These are phyloP conservation scores for Agaricus sinodeliciosus DNA, from an alignment of 768 basidiomycete genomes.

Conservation along the genomic window DNA sequence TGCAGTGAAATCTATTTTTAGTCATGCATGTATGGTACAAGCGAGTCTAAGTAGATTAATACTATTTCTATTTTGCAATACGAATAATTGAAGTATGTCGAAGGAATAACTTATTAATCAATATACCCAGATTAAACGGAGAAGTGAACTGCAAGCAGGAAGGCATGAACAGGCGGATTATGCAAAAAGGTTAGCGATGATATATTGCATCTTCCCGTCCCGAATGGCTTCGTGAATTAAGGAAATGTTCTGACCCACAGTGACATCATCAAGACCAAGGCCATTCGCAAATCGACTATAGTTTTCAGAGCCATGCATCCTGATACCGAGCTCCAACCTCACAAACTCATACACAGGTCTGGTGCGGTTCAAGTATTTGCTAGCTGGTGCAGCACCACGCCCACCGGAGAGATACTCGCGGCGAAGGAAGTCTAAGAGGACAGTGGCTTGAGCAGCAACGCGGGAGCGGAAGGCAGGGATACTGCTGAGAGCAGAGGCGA, in stretches of 20 bases:
- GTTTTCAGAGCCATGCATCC: constrained; percentile 79
- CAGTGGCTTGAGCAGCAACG: constrained; percentile 41
- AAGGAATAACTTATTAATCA: not conserved
- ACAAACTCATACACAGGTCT: constrained; percentile 74
- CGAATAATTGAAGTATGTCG: no score
- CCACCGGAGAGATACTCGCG: constrained; percentile 51
- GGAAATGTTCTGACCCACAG: constrained; percentile 65
- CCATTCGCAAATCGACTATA: constrained; percentile 53
- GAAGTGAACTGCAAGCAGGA: not conserved
- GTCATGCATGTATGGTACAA: not conserved
- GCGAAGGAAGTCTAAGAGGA: constrained; percentile 42
- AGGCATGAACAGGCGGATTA: constrained; percentile 7
- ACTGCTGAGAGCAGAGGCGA: constrained; percentile 23
- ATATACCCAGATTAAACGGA: not conserved
- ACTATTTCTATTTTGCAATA: no score
- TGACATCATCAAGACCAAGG: constrained; percentile 59
- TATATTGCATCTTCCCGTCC: constrained; percentile 43
- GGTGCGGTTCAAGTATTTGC: constrained; percentile 59
- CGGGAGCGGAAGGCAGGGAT: constrained; percentile 50
- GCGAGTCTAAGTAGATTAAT: no score
- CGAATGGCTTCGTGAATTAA: constrained; percentile 70
- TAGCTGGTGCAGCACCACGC: constrained; percentile 62
- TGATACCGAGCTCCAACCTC: constrained; percentile 61
- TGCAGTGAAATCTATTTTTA: not conserved
- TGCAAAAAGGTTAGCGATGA: constrained; percentile 35